Evolutionary conservation across 495 filamentous ascomycete genomes (phyloP).

Genomic region (Cladorrhinum samala): DNA sequence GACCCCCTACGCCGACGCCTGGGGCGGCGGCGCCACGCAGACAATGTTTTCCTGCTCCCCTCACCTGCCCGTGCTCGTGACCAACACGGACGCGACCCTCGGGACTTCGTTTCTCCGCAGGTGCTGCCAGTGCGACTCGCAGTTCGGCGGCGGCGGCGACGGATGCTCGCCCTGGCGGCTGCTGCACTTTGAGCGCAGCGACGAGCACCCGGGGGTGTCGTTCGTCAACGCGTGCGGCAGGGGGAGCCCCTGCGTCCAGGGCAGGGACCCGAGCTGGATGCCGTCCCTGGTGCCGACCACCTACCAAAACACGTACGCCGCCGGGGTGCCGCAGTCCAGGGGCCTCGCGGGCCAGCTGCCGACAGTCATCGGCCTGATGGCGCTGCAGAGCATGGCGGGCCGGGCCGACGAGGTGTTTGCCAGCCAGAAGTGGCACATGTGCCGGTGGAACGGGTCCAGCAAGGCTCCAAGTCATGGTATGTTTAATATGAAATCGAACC

Average conservation of each 20-base stretch:
- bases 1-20: not conserved
- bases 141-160: not conserved
- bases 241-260: conserved; percentile 15
- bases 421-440: conserved; percentile 9
- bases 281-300: conserved; percentile 25
- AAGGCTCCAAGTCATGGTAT: conserved; percentile 16
- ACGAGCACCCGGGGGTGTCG: conserved; percentile 9
- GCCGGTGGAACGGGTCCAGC: conserved; percentile 11
- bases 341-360: conserved; percentile 27
- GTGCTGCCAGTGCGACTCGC: conserved; percentile 8
- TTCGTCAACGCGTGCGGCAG: not conserved
- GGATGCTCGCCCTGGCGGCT: conserved; percentile 12
- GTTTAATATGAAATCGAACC: too few relatives aligned
- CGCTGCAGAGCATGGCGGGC: conserved; percentile 14
- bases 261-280: conserved; percentile 25
- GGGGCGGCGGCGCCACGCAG: conserved; percentile 2
- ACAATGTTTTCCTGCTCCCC: conserved; percentile 32
- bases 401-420: conserved; percentile 17
- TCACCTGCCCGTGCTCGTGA: conserved; percentile 24
- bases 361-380: conserved; percentile 28
- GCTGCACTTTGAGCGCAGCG: conserved; percentile 17
- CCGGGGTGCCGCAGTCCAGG: not conserved
- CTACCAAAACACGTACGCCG: conserved; percentile 15
- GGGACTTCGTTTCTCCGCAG: conserved; percentile 8
- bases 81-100: conserved; percentile 20